A percentile compares a stretch with the other conserved stretches of the same genome.
Conservation (phyloP, 257 asterid species). For the Penstemon barbatus region DNA sequence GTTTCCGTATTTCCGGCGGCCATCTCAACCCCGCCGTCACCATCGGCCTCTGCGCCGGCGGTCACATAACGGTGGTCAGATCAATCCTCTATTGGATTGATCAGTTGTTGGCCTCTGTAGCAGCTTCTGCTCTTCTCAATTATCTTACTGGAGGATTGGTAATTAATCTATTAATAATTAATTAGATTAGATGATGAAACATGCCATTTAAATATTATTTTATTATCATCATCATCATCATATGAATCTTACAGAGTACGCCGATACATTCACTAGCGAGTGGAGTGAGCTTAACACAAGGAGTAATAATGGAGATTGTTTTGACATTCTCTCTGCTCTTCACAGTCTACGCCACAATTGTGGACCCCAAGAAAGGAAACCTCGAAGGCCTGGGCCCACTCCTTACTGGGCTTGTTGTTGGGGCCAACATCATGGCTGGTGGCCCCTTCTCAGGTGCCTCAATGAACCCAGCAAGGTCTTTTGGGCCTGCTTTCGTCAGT, state of each 20-base stretch:
- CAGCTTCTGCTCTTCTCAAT: slow-evolving; percentile 84
- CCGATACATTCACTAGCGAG: slow-evolving; percentile 80
- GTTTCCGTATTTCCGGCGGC: slow-evolving; percentile 86
- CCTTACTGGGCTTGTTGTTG: slow-evolving; percentile 79
- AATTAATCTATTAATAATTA: slow-evolving; percentile 2
- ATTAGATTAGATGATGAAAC: too few species aligned
- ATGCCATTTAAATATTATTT: background rate
- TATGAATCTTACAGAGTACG: slow-evolving; percentile 44
- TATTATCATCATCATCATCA: background rate
- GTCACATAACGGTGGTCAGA: slow-evolving; percentile 73
- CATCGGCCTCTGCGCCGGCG: slow-evolving; percentile 76
- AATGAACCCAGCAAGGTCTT: slow-evolving; percentile 94
- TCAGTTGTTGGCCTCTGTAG: slow-evolving; percentile 81
- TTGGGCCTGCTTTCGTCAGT: slow-evolving; percentile 84
- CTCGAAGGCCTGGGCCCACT: slow-evolving; percentile 88
- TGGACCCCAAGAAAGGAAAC: slow-evolving; percentile 86
- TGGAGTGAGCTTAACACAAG: slow-evolving; percentile 65
- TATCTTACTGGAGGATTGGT: slow-evolving; percentile 85
- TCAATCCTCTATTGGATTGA: slow-evolving; percentile 83
- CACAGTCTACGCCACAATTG: slow-evolving; percentile 86
- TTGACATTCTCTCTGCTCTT: slow-evolving; percentile 80
- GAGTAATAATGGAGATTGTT: slow-evolving; percentile 77
- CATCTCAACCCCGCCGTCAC: slow-evolving; percentile 97
- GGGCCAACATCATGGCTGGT: slow-evolving; percentile 94
- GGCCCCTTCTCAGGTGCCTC: slow-evolving; percentile 93